phyloP scores from a whole-genome alignment of 106 monocot genomes.

The Platanthera guangdongensis region DNA sequence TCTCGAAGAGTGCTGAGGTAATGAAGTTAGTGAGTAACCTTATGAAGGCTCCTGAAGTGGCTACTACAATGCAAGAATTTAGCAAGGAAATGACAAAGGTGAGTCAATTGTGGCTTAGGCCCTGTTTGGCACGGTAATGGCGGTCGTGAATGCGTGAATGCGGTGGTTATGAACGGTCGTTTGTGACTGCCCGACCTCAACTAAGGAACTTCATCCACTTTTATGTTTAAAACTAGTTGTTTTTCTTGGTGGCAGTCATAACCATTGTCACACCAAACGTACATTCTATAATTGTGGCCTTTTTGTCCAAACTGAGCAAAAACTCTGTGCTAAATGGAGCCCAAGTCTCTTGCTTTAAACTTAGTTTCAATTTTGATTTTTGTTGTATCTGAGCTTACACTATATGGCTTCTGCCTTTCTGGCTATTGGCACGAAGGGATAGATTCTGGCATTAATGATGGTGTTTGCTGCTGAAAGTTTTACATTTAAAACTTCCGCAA shows the following conservation, averaged over 20 bases:
- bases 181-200: too few species aligned
- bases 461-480: not conserved
- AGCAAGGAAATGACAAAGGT: constrained; percentile 99
- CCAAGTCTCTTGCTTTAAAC: not conserved
- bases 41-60: constrained; percentile 95
- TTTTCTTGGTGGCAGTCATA: too few species aligned
- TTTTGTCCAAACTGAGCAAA: too few species aligned
- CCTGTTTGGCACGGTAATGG: too few species aligned
- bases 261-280: too few species aligned
- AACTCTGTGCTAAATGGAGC: constrained; percentile 12
- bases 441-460: not conserved
- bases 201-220: too few species aligned
- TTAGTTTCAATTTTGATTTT: not conserved
- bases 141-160: too few species aligned
- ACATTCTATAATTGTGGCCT: too few species aligned
- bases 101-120: constrained; percentile 8
- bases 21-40: constrained; percentile 96
- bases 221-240: too few species aligned
- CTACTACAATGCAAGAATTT: constrained; percentile 90
- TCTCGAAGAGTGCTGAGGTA: constrained; percentile 91
- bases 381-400: not conserved
- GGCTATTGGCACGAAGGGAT: not conserved
- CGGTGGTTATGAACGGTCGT: too few species aligned
- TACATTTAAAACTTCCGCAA: not conserved
- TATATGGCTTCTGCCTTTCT: not conserved